Conservation (phyloP, 306 rosid genomes). For the Citrullus colocynthis region DNA sequence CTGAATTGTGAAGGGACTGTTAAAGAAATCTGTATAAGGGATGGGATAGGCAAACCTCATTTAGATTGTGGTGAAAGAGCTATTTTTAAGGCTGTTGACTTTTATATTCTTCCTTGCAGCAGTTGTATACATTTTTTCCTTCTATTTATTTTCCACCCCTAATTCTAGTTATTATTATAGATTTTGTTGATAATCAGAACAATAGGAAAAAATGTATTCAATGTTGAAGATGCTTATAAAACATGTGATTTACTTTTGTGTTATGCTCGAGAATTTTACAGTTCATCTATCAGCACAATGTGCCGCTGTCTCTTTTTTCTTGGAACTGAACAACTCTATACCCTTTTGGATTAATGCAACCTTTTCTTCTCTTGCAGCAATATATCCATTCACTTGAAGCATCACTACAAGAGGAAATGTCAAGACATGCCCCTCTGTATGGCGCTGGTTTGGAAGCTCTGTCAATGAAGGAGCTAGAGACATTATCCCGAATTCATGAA, state of each 20-base stretch:
- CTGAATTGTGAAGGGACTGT: not conserved
- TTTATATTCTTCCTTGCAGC: not conserved
- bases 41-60: not conserved
- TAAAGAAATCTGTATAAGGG: not conserved
- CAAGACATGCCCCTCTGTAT: slow-evolving; percentile 87
- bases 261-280: not conserved
- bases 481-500: slow-evolving; percentile 78
- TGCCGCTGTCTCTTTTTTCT: not conserved
- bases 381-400: slow-evolving; percentile 83
- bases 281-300: not conserved
- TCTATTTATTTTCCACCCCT: not conserved
- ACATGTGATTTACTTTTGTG: not conserved
- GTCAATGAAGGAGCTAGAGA: slow-evolving; percentile 89
- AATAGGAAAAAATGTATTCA: not conserved
- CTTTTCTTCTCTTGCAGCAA: slow-evolving; percentile 54
- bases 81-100: not conserved
- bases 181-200: not conserved
- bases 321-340: not conserved
- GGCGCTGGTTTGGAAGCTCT: slow-evolving; percentile 96
- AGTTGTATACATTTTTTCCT: not conserved
- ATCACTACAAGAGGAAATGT: slow-evolving; percentile 95
- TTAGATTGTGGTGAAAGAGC: not conserved
- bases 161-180: not conserved
- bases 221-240: not conserved
- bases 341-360: slow-evolving; percentile 13